Evolutionary conservation across 192 early-diverging fungal species (phyloP), one percentile per base, ranked within the genome.

Genomic region (Phlyctochytrium planicorne): DNA sequence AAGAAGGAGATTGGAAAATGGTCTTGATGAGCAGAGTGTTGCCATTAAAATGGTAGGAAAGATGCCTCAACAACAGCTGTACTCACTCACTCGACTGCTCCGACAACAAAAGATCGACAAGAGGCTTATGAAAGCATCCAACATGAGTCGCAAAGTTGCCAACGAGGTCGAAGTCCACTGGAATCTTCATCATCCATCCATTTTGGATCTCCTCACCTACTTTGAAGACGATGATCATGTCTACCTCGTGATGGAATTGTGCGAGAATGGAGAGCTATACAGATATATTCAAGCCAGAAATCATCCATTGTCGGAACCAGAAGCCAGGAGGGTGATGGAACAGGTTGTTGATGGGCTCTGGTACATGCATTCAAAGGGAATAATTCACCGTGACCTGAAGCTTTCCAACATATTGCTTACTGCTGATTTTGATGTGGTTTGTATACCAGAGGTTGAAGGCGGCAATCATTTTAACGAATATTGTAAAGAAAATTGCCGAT

Each of bases 331-430:
- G 0, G 72, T 87, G 1, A 75, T 88, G 74, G 59, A 76, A 29
- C 85, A 89, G 55, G 47, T 91, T 0, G 78, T 87, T 2, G 66
- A 71, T 0, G 91, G 88, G 1, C 64, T 91, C 2, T 66, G 74
- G 33, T 87, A 91, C 62, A 36, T 93, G 62, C 91, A 93, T 69
- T 59, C 69, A 1, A 68, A 79, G 40, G 84, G 84, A 2, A 88
- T 91, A 16, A 71, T 92, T 60, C 91, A 92, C 68, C 78, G 91
- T 23, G 90, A 93, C 60, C 67, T 93, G 62, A 93, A 93, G 77
- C 71, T 90, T 59, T 84, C 87, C 24, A 93, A 93, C 68, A 75
- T 93, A 24, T 33, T 93, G 59, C 75, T 91, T 57, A 81, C 85
- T 0, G 71, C 67, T 0, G 62, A 66, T 20, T 77, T 76, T 68